A percentile compares a stretch with the other conserved stretches of the same genome.
Evolutionary conservation across 495 filamentous ascomycete genomes (phyloP).

Genomic region (Lepidopterella palustris): DNA sequence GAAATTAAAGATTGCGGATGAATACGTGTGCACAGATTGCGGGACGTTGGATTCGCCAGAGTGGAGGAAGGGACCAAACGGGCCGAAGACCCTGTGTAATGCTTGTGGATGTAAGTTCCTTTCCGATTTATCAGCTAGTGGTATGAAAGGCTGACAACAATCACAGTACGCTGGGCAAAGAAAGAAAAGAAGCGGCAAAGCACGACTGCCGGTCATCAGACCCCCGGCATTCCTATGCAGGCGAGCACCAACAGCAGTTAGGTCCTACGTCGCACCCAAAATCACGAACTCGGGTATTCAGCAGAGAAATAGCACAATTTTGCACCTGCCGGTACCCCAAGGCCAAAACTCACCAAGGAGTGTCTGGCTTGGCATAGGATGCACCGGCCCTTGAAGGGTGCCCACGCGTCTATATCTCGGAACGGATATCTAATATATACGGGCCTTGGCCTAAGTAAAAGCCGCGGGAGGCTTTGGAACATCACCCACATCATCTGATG

Average conservation of each 20-base stretch:
- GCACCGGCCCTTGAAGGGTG: no score
- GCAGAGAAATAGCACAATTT: no score
- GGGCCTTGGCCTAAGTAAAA: no score
- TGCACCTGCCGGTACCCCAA: no score
- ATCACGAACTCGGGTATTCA: no score
- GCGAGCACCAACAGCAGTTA: background rate
- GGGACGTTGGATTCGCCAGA: conserved; percentile 79
- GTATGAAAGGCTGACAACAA: conserved; percentile 1
- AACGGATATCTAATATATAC: no score
- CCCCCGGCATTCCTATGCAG: background rate
- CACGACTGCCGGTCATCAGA: background rate
- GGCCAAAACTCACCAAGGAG: no score
- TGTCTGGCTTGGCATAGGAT: no score
- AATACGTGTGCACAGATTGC: conserved; percentile 95
- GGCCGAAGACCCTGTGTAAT: conserved; percentile 95
- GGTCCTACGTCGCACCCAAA: no score
- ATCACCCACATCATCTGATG: no score
- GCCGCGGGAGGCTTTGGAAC: no score
- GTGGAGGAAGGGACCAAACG: conserved; percentile 91
- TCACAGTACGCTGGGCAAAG: conserved; percentile 42
- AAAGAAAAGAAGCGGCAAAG: conserved; percentile 41
- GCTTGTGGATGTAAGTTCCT: conserved; percentile 71
- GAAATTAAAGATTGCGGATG: conserved; percentile 81
- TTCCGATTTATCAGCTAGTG: background rate
- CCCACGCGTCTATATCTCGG: no score